A percentile compares a stretch with the other conserved stretches of the same genome.
Conservation (phyloP, 495 filamentous ascomycete species). For the Neurospora tetraspora region DNA sequence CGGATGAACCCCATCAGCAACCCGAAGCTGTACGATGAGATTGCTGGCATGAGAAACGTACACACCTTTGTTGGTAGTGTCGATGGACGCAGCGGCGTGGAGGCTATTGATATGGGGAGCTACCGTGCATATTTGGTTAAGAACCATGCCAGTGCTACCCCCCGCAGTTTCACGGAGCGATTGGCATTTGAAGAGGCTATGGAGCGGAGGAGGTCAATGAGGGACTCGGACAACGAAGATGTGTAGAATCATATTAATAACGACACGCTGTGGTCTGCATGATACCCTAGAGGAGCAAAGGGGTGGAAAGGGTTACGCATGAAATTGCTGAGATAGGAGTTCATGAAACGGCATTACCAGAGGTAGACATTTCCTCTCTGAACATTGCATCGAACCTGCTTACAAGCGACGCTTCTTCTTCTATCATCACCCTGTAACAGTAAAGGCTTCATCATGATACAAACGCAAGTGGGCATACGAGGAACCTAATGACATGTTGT, state of each 20-base stretch:
- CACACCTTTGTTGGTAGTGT: constrained; percentile 36
- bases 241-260: not conserved
- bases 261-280: not conserved
- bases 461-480: not conserved
- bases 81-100: constrained; percentile 29
- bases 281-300: not conserved
- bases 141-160: constrained; percentile 16
- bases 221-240: not conserved
- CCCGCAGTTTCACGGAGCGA: constrained; percentile 34
- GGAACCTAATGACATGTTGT: not conserved
- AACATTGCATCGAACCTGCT: not conserved
- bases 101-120: constrained; percentile 27
- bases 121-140: constrained; percentile 20
- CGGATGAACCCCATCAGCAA: constrained; percentile 26
- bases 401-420: not conserved
- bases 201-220: constrained; percentile 13
- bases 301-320: not conserved
- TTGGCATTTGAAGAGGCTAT: constrained; percentile 34
- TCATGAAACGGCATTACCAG: not conserved
- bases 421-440: not conserved
- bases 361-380: not conserved
- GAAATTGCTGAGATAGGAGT: not conserved
- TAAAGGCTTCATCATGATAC: not conserved
- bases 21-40: constrained; percentile 32
- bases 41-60: constrained; percentile 35